These are phyloP conservation scores for Russula sp. DNA, from an alignment of 768 basidiomycete species.

Conservation along the genomic window DNA sequence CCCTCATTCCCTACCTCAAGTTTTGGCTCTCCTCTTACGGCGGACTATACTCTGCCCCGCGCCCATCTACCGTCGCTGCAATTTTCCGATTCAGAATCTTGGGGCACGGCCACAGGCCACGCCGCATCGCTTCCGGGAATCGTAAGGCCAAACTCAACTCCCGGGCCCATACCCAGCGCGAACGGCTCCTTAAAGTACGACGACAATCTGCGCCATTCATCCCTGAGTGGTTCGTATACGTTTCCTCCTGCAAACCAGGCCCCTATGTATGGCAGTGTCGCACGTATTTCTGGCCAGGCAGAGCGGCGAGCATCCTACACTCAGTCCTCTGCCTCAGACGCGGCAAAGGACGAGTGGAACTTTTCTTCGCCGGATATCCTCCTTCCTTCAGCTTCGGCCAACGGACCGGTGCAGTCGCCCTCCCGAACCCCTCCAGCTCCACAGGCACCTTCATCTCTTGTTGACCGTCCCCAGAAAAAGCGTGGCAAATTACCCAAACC, in stretches of 20 bases:
- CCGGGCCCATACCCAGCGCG: conserved; percentile 20
- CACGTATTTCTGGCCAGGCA: conserved; percentile 65
- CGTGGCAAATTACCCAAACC: conserved; percentile 86
- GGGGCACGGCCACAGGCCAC: conserved; percentile 13
- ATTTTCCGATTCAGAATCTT: conserved; percentile 20
- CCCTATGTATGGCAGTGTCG: conserved; percentile 52
- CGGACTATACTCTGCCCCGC: conserved; percentile 44
- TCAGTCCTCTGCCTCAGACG: conserved; percentile 30
- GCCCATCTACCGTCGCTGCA: conserved; percentile 38
- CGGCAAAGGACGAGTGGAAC: conserved; percentile 64
- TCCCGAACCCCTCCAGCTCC: conserved; percentile 38
- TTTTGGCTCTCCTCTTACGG: conserved; percentile 43
- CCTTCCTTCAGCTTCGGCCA: conserved; percentile 33
- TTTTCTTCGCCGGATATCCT: conserved; percentile 58
- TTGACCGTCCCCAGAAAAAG: conserved; percentile 73
- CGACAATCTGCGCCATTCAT: conserved; percentile 60
- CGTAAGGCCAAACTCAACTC: conserved; percentile 22
- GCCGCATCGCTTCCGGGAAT: conserved; percentile 21
- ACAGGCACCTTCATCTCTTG: conserved; percentile 46
- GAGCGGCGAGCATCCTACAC: conserved; percentile 46
- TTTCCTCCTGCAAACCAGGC: conserved; percentile 21
- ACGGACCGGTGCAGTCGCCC: conserved; percentile 37
- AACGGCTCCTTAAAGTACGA: conserved; percentile 56
- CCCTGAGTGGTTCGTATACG: conserved; percentile 42
- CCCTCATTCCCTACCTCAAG: conserved; percentile 19